Conservation (phyloP, 306 rosid species). For the Calophaca sinica region DNA sequence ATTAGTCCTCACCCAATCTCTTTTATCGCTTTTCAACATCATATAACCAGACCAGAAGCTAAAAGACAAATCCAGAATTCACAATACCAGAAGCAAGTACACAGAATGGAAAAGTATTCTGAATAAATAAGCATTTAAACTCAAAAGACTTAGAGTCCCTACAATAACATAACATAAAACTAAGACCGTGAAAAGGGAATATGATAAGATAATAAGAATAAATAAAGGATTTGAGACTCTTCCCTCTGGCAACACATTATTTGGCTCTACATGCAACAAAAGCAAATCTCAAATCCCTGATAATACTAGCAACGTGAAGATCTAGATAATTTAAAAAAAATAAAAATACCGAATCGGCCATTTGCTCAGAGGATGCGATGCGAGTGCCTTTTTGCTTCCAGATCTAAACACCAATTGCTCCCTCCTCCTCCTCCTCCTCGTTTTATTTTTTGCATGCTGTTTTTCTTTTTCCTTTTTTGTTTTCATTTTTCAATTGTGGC, state of each 20-base stretch:
- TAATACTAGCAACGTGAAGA: slow-evolving; percentile 27
- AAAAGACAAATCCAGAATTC: background rate
- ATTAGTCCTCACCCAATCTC: background rate
- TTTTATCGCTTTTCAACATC: background rate
- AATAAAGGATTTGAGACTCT: slow-evolving; percentile 51
- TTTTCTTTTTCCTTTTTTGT: too few species aligned
- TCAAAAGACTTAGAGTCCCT: slow-evolving; percentile 38
- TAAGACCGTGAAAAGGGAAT: background rate
- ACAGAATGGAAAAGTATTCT: slow-evolving; percentile 33
- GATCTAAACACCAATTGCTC: slow-evolving; percentile 18
- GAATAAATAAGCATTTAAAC: slow-evolving; percentile 47
- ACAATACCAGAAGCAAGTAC: slow-evolving; percentile 12
- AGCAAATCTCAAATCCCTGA: slow-evolving; percentile 62
- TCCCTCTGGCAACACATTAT: slow-evolving; percentile 44
- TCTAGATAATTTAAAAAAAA: slow-evolving; percentile 38
- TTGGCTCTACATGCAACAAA: slow-evolving; percentile 45
- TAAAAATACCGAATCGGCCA: slow-evolving; percentile 55
- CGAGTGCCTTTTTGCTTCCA: slow-evolving; percentile 16
- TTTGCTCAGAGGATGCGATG: slow-evolving; percentile 33
- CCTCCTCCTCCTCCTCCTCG: slow-evolving; percentile 21
- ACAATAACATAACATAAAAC: slow-evolving; percentile 41
- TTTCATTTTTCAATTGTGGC: background rate
- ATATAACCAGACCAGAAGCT: background rate
- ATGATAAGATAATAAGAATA: background rate
- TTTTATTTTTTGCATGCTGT: slow-evolving; percentile 49